A percentile compares a stretch with the other conserved stretches of the same genome.
Evolutionary conservation across 495 filamentous ascomycete genomes (phyloP).

Genomic region (Xanthoparmelia taractica): DNA sequence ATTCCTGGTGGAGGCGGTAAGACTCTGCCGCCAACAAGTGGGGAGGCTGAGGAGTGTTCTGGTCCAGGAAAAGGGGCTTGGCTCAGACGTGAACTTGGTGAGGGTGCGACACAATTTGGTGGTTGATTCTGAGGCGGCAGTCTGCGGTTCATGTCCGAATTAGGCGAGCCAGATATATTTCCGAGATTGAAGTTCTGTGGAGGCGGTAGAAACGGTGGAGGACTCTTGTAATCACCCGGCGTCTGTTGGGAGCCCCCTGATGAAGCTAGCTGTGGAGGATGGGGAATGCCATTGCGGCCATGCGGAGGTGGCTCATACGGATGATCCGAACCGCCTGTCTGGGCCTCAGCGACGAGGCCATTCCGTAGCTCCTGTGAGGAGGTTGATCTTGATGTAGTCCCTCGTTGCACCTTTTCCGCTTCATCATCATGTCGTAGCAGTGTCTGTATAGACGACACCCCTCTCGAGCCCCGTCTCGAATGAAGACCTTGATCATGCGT

Average conservation of each 20-base stretch:
- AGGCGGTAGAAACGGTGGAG: slow-evolving; percentile 22
- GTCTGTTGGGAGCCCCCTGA: not conserved
- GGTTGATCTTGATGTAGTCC: slow-evolving; percentile 33
- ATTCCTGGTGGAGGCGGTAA: slow-evolving; percentile 26
- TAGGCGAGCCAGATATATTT: slow-evolving; percentile 14
- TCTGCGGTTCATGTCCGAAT: slow-evolving; percentile 21
- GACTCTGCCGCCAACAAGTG: slow-evolving; percentile 17
- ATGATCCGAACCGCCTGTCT: slow-evolving; percentile 4
- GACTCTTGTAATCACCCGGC: slow-evolving; percentile 6
- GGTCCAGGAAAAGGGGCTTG: slow-evolving; percentile 16
- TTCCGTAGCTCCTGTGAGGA: slow-evolving; percentile 25
- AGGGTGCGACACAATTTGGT: slow-evolving; percentile 17
- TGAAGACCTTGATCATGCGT: slow-evolving; percentile 24
- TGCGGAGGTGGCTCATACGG: not conserved
- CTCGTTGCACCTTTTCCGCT: slow-evolving; percentile 5
- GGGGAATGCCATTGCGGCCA: slow-evolving; percentile 10
- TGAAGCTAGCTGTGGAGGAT: not conserved
- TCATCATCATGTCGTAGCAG: slow-evolving; percentile 25
- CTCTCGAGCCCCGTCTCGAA: slow-evolving; percentile 15
- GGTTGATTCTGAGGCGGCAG: slow-evolving; percentile 20
- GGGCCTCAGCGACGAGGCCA: slow-evolving; percentile 1
- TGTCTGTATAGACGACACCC: slow-evolving; percentile 22
- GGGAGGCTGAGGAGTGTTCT: slow-evolving; percentile 25
- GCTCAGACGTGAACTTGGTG: slow-evolving; percentile 19
- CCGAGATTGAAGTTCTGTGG: slow-evolving; percentile 19